phyloP scores from a whole-genome alignment of 2,329 filamentous ascomycete genomes.

The Immersiporthe knoxdaviesiana region DNA sequence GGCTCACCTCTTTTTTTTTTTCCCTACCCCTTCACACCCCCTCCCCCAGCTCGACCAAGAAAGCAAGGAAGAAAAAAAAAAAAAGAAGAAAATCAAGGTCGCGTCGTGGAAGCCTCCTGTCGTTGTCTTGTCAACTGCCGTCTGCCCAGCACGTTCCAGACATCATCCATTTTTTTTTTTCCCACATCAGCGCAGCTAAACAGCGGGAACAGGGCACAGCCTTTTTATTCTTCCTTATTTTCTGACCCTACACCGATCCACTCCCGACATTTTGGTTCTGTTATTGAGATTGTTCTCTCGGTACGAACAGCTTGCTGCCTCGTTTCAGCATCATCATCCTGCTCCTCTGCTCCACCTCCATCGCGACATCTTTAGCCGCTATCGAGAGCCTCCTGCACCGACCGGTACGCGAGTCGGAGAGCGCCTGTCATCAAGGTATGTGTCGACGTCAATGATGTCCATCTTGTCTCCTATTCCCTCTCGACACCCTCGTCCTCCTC shows the following conservation, averaged over 20 bases:
- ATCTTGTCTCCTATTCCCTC: background rate
- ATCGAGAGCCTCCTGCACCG: background rate
- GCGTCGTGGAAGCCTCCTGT: background rate
- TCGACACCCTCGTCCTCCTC: background rate
- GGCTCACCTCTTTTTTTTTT: background rate
- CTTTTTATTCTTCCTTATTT: background rate
- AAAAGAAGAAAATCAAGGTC: background rate
- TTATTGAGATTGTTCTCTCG: background rate
- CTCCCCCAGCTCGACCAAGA: background rate
- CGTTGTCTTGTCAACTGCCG: background rate
- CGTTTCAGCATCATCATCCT: constrained; percentile 1
- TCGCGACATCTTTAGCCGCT: background rate
- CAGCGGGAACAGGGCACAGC: background rate
- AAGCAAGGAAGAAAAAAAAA: too few species aligned
- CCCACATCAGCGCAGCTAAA: background rate
- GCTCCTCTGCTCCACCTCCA: background rate
- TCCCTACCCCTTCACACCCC: background rate
- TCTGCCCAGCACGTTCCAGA: background rate
- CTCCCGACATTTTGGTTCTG: background rate
- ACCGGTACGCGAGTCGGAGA: background rate
- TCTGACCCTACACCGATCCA: background rate
- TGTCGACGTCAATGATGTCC: background rate
- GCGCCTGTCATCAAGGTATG: background rate
- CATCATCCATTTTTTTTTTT: background rate
- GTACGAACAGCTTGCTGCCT: constrained; percentile 4